Percentiles rank a stretch among this genome's conserved stretches.
Evolutionary conservation across 179 eudicot genomes (phyloP).

Genomic region (Nepenthes alata): DNA sequence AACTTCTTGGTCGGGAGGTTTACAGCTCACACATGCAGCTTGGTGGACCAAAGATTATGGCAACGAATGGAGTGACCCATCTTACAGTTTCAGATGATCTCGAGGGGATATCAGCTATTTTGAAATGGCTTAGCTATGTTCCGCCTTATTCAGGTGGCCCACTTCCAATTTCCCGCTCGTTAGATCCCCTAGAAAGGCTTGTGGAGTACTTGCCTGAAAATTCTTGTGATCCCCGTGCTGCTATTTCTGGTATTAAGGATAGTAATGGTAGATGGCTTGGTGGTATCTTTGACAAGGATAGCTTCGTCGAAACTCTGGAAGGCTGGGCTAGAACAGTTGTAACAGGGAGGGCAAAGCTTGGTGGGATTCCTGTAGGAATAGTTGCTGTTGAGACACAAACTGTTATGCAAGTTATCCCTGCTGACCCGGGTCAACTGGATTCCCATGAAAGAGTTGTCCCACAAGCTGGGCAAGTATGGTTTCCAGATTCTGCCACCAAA

Average conservation of each 20-base stretch:
- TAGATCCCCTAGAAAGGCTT: slow-evolving; percentile 70
- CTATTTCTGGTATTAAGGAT: slow-evolving; percentile 59
- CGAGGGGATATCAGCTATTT: slow-evolving; percentile 75
- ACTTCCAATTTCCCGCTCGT: slow-evolving; percentile 63
- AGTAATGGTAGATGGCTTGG: slow-evolving; percentile 73
- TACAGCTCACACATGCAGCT: slow-evolving; percentile 99
- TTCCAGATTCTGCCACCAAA: slow-evolving; percentile 91
- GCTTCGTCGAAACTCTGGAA: slow-evolving; percentile 88
- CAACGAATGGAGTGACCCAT: slow-evolving; percentile 91
- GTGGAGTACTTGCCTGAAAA: slow-evolving; percentile 82
- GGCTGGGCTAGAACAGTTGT: slow-evolving; percentile 99
- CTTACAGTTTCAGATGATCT: slow-evolving; percentile 91
- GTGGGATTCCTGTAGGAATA: slow-evolving; percentile 97
- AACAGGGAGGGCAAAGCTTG: slow-evolving; percentile 97
- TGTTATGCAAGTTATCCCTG: slow-evolving; percentile 93
- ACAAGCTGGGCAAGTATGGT: slow-evolving; percentile 99
- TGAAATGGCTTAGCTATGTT: slow-evolving; percentile 90
- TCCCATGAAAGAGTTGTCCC: slow-evolving; percentile 95
- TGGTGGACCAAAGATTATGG: slow-evolving; percentile 99
- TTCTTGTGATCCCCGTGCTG: slow-evolving; percentile 89
- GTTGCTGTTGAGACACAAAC: slow-evolving; percentile 98
- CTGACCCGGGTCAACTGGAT: slow-evolving; percentile 97
- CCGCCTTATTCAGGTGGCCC: slow-evolving; percentile 73
- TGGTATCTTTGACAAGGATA: slow-evolving; percentile 82
- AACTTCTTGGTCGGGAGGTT: slow-evolving; percentile 90